These are phyloP conservation scores for Amphicarpaea edgeworthii DNA, from an alignment of 306 rosid species.

Conservation along the genomic window DNA sequence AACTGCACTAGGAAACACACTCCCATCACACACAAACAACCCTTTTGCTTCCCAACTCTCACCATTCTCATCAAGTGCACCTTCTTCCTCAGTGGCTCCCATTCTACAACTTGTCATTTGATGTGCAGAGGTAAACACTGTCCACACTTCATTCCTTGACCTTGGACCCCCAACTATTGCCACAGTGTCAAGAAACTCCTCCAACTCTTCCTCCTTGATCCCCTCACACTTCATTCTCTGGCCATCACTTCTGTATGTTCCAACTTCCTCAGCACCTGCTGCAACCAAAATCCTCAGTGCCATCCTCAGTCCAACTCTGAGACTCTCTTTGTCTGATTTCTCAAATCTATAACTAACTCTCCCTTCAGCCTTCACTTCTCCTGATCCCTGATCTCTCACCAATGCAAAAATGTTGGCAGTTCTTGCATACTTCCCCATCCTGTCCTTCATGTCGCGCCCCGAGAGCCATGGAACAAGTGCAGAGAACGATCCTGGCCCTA, in stretches of 20 bases:
- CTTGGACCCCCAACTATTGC: constrained; percentile 66
- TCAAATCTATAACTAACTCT: constrained; percentile 60
- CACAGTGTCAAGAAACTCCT: constrained; percentile 76
- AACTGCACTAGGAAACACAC: constrained; percentile 82
- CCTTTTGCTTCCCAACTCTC: constrained; percentile 95
- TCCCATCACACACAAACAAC: constrained; percentile 86
- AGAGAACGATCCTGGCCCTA: constrained; percentile 83
- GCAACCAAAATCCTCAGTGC: constrained; percentile 80
- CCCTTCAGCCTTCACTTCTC: constrained; percentile 65
- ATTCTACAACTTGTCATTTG: constrained; percentile 88
- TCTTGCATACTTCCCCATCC: constrained; percentile 72
- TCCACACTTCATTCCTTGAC: constrained; percentile 71
- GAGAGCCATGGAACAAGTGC: constrained; percentile 80
- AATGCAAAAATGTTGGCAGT: constrained; percentile 74
- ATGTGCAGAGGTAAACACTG: constrained; percentile 68
- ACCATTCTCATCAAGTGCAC: constrained; percentile 84
- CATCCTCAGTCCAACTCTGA: constrained; percentile 67
- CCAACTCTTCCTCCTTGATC: constrained; percentile 62
- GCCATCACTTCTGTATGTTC: constrained; percentile 93
- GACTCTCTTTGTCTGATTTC: constrained; percentile 69
- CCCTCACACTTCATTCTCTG: constrained; percentile 78
- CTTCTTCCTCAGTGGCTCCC: constrained; percentile 70
- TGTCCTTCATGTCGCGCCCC: constrained; percentile 72
- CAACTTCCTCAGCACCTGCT: constrained; percentile 94
- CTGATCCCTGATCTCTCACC: constrained; percentile 85